These are phyloP conservation scores for Aaosphaeria arxii DNA, from an alignment of 2,329 filamentous ascomycete genomes.

Conservation along the genomic window DNA sequence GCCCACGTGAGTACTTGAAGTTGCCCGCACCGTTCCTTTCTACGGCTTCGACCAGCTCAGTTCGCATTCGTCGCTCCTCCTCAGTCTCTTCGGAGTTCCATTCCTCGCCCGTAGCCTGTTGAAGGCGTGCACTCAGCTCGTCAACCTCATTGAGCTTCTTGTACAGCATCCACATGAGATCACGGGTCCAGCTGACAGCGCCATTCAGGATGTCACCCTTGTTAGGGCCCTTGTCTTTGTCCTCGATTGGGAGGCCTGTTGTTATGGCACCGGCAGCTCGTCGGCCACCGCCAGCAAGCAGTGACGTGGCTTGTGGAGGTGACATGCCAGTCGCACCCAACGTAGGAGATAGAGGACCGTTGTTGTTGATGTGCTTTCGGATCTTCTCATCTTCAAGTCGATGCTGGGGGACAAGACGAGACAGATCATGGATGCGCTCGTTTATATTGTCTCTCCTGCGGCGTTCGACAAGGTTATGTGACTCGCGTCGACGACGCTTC, in stretches of 20 bases:
- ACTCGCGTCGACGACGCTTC: conserved; percentile 84
- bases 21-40: conserved; percentile 71
- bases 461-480: conserved; percentile 94
- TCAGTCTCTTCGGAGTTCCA: conserved; percentile 59
- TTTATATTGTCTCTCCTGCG: conserved; percentile 97
- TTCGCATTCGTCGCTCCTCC: conserved; percentile 93
- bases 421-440: conserved; percentile 94
- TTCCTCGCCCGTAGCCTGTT: conserved; percentile 45
- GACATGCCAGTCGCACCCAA: conserved; percentile 67
- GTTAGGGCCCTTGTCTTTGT: conserved; percentile 98
- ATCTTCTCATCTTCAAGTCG: conserved; percentile 96
- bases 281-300: conserved; percentile 80
- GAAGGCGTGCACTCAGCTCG: conserved; percentile 68
- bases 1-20: conserved; percentile 81
- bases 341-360: conserved; percentile 82
- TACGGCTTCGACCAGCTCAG: conserved; percentile 83
- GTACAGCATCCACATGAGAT: conserved; percentile 96
- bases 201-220: conserved; percentile 98
- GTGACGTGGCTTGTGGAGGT: conserved; percentile 76
- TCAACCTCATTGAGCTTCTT: conserved; percentile 87
- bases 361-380: conserved; percentile 89
- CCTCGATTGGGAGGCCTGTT: conserved; percentile 86
- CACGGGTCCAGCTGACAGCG: conserved; percentile 92
- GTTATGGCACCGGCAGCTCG: conserved; percentile 84
- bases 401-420: conserved; percentile 86